Conservation (phyloP, 179 eudicot genomes). For the Drosera spatulata region DNA sequence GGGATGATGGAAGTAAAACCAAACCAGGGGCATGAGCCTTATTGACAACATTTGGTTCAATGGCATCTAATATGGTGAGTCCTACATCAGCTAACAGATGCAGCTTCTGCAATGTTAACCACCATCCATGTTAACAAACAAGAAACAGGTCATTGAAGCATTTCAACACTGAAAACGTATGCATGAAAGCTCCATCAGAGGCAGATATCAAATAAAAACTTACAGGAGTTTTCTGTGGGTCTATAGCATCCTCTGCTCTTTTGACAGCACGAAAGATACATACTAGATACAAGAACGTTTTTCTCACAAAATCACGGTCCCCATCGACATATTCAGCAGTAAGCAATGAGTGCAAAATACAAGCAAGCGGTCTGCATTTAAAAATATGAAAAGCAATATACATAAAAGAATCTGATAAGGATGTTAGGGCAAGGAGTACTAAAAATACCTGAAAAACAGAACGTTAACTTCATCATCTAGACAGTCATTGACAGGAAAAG, state of each 20-base stretch:
- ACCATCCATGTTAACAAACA: background rate
- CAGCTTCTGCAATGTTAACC: conserved; percentile 51
- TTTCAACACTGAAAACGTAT: too few relatives aligned
- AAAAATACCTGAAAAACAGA: conserved; percentile 54
- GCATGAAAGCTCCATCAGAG: too few relatives aligned
- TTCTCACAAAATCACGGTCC: conserved; percentile 24
- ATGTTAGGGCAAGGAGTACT: background rate
- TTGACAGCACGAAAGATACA: conserved; percentile 63
- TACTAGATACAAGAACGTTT: conserved; percentile 32
- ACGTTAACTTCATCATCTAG: conserved; percentile 36
- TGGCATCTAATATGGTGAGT: conserved; percentile 30
- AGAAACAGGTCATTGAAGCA: background rate
- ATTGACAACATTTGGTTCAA: conserved; percentile 14
- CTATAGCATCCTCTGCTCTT: conserved; percentile 74
- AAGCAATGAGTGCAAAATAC: conserved; percentile 46
- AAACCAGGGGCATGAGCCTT: conserved; percentile 25
- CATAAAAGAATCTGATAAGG: background rate
- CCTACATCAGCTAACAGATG: conserved; percentile 69
- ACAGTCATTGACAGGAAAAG: conserved; percentile 43
- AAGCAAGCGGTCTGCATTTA: conserved; percentile 65
- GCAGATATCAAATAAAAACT: conserved; percentile 14
- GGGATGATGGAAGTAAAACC: conserved; percentile 74
- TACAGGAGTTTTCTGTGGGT: conserved; percentile 55
- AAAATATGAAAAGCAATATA: background rate
- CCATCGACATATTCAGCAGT: conserved; percentile 29